These are phyloP conservation scores for Ascochyta rabiei DNA, from an alignment of 2,329 filamentous ascomycete genomes.

Conservation along the genomic window DNA sequence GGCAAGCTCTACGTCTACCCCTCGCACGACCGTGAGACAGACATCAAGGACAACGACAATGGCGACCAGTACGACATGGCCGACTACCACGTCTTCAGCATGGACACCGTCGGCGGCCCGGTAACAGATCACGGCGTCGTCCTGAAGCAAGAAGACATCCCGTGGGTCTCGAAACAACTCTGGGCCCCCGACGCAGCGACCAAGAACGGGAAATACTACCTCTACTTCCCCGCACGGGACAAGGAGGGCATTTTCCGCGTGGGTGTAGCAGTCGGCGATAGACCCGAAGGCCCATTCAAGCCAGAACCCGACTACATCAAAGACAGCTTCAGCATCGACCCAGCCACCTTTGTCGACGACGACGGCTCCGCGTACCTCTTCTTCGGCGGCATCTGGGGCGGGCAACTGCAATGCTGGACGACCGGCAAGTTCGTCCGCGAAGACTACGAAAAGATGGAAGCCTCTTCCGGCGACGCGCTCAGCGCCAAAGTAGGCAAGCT, in stretches of 20 bases:
- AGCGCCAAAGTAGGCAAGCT: slow-evolving; percentile 71
- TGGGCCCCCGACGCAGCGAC: slow-evolving; percentile 79
- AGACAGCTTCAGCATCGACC: slow-evolving; percentile 78
- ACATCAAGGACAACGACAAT: slow-evolving; percentile 80
- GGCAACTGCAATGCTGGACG: slow-evolving; percentile 78
- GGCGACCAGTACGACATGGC: slow-evolving; percentile 85
- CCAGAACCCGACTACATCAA: slow-evolving; percentile 68
- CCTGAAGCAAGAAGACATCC: slow-evolving; percentile 68
- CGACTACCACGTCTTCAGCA: slow-evolving; percentile 80
- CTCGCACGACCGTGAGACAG: slow-evolving; percentile 77
- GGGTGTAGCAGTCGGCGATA: slow-evolving; percentile 69
- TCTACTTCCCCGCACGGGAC: slow-evolving; percentile 79
- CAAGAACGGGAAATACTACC: slow-evolving; percentile 73
- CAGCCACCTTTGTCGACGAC: slow-evolving; percentile 75
- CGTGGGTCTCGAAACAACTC: slow-evolving; percentile 79
- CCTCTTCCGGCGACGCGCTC: slow-evolving; percentile 58
- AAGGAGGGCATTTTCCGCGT: slow-evolving; percentile 73
- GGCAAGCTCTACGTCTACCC: slow-evolving; percentile 79
- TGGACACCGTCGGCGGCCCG: slow-evolving; percentile 60
- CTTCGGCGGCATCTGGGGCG: slow-evolving; percentile 82
- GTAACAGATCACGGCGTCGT: slow-evolving; percentile 77
- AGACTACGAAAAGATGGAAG: slow-evolving; percentile 36
- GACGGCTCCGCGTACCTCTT: slow-evolving; percentile 71
- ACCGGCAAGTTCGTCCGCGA: slow-evolving; percentile 62
- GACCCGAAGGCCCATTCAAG: slow-evolving; percentile 72